Percentiles rank a stretch among this genome's conserved stretches.
Conservation (phyloP, 441 rosid genomes). For the Gossypium trilobum region DNA sequence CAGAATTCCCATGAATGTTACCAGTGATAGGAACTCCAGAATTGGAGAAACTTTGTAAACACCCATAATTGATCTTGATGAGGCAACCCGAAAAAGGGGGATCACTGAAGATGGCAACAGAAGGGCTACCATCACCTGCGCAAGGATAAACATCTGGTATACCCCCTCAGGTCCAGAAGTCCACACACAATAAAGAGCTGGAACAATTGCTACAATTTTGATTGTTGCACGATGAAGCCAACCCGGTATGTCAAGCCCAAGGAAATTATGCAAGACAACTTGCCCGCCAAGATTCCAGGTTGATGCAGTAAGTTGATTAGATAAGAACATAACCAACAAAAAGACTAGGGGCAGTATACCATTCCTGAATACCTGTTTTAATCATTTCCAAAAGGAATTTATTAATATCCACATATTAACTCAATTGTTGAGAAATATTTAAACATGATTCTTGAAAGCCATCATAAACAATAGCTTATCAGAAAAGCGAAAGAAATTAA, state of each 20-base stretch:
- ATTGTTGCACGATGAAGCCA: conserved; percentile 86
- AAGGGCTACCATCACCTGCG: conserved; percentile 77
- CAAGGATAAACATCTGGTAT: conserved; percentile 73
- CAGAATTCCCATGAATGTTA: conserved; percentile 63
- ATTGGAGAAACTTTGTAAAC: conserved; percentile 61
- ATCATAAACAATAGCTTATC: neutral
- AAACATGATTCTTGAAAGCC: neutral
- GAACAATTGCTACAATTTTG: conserved; percentile 70
- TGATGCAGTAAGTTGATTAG: conserved; percentile 65
- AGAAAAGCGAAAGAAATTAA: conserved; percentile 10
- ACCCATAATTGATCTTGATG: conserved; percentile 92
- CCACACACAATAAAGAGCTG: conserved; percentile 79
- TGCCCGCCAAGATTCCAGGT: conserved; percentile 77
- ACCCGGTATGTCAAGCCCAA: conserved; percentile 64
- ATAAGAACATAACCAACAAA: conserved; percentile 51
- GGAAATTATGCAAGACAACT: conserved; percentile 61
- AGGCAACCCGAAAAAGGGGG: conserved; percentile 83
- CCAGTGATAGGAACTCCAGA: conserved; percentile 56
- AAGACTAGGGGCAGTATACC: conserved; percentile 54
- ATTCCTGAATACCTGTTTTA: conserved; percentile 56
- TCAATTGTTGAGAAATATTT: neutral
- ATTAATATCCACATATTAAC: conserved; percentile 14
- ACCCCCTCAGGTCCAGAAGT: conserved; percentile 85
- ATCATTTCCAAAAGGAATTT: neutral
- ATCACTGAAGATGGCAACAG: conserved; percentile 84